These are phyloP conservation scores for Oxyria digyna DNA, from an alignment of 148 eudicot species.

Conservation along the genomic window DNA sequence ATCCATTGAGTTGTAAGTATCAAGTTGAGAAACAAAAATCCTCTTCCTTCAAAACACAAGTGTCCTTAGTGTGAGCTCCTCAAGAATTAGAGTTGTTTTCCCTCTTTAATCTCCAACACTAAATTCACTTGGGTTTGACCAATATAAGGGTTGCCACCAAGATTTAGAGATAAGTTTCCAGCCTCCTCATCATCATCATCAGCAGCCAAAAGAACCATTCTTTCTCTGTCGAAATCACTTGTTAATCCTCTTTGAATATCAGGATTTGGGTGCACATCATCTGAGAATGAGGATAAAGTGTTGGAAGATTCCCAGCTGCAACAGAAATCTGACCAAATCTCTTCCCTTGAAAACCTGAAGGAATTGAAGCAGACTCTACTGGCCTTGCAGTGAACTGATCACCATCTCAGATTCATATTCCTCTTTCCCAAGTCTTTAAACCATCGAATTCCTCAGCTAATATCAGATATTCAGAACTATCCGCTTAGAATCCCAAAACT, in stretches of 20 bases:
- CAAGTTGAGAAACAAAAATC: no score
- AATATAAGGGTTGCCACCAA: slow-evolving; percentile 36
- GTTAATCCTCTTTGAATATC: slow-evolving; percentile 26
- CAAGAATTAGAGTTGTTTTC: no score
- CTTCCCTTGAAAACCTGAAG: slow-evolving; percentile 25
- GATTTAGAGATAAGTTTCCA: slow-evolving; percentile 49
- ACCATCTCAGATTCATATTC: slow-evolving; percentile 71
- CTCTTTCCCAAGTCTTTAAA: slow-evolving; percentile 34
- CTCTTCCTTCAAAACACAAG: no score
- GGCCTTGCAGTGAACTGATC: slow-evolving; percentile 56
- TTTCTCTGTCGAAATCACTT: slow-evolving; percentile 38
- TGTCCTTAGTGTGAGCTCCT: no score
- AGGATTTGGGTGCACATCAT: slow-evolving; percentile 25
- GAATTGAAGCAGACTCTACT: slow-evolving; percentile 12
- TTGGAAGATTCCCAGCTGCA: slow-evolving; percentile 24
- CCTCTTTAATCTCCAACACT: no score
- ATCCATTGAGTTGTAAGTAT: no score
- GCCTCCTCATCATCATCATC: slow-evolving; percentile 27
- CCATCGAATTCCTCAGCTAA: background rate
- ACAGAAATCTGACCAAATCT: slow-evolving; percentile 26
- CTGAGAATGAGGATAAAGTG: slow-evolving; percentile 39
- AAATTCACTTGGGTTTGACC: slow-evolving; percentile 14
- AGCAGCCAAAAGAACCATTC: slow-evolving; percentile 29
- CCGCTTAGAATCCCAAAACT: background rate
- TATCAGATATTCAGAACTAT: background rate